Conservation (phyloP, 1,284 basidiomycete genomes). For the Takashimella tepidaria region DNA sequence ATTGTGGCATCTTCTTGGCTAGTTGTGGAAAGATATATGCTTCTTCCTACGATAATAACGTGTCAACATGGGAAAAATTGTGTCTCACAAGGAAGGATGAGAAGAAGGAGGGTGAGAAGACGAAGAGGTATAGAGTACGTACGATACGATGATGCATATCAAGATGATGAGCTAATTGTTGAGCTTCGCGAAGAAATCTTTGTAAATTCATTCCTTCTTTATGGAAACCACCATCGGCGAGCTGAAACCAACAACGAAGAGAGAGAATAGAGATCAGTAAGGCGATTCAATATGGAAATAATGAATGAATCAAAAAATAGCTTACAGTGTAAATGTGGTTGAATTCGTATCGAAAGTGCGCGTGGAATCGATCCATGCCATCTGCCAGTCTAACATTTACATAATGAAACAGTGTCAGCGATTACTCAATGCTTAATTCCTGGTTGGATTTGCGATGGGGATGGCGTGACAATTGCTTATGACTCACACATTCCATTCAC, state of each 20-base stretch:
- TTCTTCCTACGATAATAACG: slow-evolving; percentile 24
- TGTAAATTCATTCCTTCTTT: slow-evolving; percentile 51
- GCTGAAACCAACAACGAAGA: slow-evolving; percentile 31
- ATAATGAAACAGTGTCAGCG: no score
- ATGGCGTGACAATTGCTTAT: neutral
- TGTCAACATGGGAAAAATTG: neutral
- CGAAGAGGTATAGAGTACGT: neutral
- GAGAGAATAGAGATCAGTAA: no score
- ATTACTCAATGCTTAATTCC: no score
- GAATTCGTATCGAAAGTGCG: slow-evolving; percentile 41
- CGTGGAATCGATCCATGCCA: slow-evolving; percentile 41
- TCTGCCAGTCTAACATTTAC: slow-evolving; percentile 33
- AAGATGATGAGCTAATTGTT: slow-evolving; percentile 53
- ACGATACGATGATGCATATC: slow-evolving; percentile 64
- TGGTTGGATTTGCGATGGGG: no score
- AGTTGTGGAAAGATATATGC: slow-evolving; percentile 61
- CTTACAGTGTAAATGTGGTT: slow-evolving; percentile 37
- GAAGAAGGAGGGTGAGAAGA: neutral
- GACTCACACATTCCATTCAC: neutral
- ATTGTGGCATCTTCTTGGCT: slow-evolving; percentile 59
- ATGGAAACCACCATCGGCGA: slow-evolving; percentile 55
- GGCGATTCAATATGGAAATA: no score
- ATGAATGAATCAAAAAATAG: no score
- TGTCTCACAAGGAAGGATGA: neutral
- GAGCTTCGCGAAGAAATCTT: slow-evolving; percentile 51